Base-by-base conservation (phyloP, 306 rosid genomes). In the Vigna angularis region DNA sequence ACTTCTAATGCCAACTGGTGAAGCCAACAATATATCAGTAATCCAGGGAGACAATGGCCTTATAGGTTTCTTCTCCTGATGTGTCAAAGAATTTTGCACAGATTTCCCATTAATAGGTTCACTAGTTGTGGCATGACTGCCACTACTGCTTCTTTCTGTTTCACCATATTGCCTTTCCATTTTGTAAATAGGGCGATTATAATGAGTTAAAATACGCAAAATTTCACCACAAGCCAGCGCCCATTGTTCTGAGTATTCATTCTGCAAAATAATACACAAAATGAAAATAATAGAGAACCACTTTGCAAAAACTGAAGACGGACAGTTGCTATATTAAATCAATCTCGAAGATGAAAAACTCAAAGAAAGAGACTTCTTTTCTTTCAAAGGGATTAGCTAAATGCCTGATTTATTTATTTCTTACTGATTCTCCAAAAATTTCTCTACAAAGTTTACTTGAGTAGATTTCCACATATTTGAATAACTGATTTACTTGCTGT, bases 31-130 rank as follows among this genome's bases (percentile, higher is more conserved):
- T 80, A 92, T 91, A 74, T 95, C 98, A 30, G 97, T 91, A 51
- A 95, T 95, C 98, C 98, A 95, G 53, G 98, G 96, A 67, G 98
- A 95, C 84, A 95, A 77, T 14, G 98, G 97, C 84, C 98, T 86
- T 44, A 86, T 78, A 72, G 97, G 98, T 83, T 86, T 95, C 86
- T 89, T 95, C 87, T 95, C 98, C 22, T 85, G 96, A 67, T 86
- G 97, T 30, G 75, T 72, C 66, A 63, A 79, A 74, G 87, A 83
- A 69, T 74, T 59, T 44, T 82, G 81, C 83, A 77, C 78, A 55
- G 92, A 83, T 80, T 84, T 87, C 76, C 88, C 86, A 73, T 80
- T 85, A 73, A 32, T 79, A 45, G 93, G 81, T 24, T 88, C 69
- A 78, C 98, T 91, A 83, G 96, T 91, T 0, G 97, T 88, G 52